A percentile compares a stretch with the other conserved stretches of the same genome.
These are phyloP conservation scores for Juglanconis oblonga DNA, from an alignment of 2,329 filamentous ascomycete species.

Conservation along the genomic window DNA sequence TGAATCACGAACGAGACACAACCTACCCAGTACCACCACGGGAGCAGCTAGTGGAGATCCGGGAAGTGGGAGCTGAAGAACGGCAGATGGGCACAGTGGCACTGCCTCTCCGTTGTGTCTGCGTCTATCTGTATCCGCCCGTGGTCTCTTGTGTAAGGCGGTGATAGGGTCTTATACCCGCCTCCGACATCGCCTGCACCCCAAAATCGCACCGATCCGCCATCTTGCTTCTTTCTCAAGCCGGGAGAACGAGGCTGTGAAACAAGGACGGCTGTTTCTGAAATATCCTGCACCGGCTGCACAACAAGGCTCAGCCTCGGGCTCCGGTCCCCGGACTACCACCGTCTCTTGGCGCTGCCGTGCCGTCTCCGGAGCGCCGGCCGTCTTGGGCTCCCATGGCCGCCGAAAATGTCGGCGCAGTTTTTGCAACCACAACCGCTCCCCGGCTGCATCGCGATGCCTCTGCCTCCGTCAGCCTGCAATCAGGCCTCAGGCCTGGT, in stretches of 20 bases:
- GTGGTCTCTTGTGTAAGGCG: not conserved
- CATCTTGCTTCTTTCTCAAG: not conserved
- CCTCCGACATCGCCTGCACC: not conserved
- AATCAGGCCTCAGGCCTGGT: slow-evolving; percentile 4
- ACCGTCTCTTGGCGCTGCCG: slow-evolving; percentile 12
- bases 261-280: not conserved
- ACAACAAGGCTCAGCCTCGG: not conserved
- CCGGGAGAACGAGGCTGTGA: not conserved
- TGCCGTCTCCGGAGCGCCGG: slow-evolving; percentile 10
- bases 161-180: not conserved
- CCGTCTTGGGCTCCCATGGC: slow-evolving; percentile 12
- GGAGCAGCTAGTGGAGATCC: not conserved
- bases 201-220: not conserved
- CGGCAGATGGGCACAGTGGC: not conserved
- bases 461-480: slow-evolving; percentile 6
- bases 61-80: slow-evolving; percentile 2
- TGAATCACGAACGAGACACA: not conserved
- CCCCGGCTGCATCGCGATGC: slow-evolving; percentile 12
- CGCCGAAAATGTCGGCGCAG: slow-evolving; percentile 13
- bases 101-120: not conserved
- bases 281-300: not conserved
- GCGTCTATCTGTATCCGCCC: not conserved
- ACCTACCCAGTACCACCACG: not conserved
- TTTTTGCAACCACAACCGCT: slow-evolving; percentile 2
- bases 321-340: not conserved